These are phyloP conservation scores for Penicillium cataractarum DNA, from an alignment of 495 filamentous ascomycete genomes.

Conservation along the genomic window DNA sequence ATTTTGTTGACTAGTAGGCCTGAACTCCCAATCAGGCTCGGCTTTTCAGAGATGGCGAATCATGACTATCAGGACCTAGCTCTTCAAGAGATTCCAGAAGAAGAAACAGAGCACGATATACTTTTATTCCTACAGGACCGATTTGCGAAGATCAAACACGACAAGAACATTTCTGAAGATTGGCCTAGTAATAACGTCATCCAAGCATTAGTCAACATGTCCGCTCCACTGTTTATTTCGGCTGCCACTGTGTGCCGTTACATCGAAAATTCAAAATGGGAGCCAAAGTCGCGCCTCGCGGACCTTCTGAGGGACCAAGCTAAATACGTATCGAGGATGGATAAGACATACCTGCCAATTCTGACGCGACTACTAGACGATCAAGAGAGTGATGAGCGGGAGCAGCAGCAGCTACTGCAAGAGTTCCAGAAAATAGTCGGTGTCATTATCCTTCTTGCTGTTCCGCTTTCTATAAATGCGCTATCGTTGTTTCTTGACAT, in stretches of 20 bases:
- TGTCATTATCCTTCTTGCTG: constrained; percentile 28
- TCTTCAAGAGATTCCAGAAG: constrained; percentile 13
- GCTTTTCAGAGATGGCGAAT: constrained; percentile 23
- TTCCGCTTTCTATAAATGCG: constrained; percentile 23
- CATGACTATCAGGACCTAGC: constrained; percentile 21
- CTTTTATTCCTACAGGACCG: constrained; percentile 4
- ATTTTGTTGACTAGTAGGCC: constrained; percentile 48
- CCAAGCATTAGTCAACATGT: constrained; percentile 18
- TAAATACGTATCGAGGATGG: constrained; percentile 19
- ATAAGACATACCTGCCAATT: constrained; percentile 30
- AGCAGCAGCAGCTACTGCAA: background rate
- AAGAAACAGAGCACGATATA: constrained; percentile 33
- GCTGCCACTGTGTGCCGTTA: constrained; percentile 26
- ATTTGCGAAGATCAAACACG: constrained; percentile 15
- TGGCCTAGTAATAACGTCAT: constrained; percentile 45
- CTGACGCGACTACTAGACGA: constrained; percentile 23
- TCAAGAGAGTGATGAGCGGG: constrained; percentile 8
- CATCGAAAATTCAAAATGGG: too few relatives aligned
- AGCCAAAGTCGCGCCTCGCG: too few relatives aligned
- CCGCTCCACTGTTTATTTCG: constrained; percentile 32
- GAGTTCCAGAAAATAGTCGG: constrained; percentile 31
- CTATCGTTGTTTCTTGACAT: constrained; percentile 16
- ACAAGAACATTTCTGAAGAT: constrained; percentile 15
- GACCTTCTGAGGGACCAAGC: constrained; percentile 2
- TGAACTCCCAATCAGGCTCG: constrained; percentile 45